phyloP scores from a whole-genome alignment of 306 rosid species.

The Ammopiptanthus mongolicus region DNA sequence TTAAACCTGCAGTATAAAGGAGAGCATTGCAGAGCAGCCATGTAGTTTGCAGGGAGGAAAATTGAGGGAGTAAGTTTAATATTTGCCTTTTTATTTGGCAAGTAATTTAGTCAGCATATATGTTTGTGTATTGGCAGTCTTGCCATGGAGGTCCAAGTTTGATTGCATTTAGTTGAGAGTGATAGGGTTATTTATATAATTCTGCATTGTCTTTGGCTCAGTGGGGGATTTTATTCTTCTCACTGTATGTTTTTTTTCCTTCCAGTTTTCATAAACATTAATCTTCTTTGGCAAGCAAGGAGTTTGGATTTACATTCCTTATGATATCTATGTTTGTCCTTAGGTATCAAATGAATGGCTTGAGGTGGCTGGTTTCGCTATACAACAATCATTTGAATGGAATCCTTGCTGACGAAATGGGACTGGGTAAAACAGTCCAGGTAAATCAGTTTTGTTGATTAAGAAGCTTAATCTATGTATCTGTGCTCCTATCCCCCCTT shows the following conservation, averaged over 20 bases:
- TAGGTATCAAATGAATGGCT: constrained; percentile 99
- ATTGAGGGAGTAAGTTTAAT: constrained; percentile 84
- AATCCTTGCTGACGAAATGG: constrained; percentile 99
- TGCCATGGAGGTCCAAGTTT: constrained; percentile 15
- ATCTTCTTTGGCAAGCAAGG: constrained; percentile 8
- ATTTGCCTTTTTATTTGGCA: not conserved
- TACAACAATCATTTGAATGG: constrained; percentile 98
- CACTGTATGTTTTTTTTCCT: not conserved
- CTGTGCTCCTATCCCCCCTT: not conserved
- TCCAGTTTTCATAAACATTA: not conserved
- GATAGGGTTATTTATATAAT: not conserved
- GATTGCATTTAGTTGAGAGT: constrained; percentile 2
- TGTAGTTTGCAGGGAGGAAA: constrained; percentile 68
- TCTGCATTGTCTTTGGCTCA: not conserved
- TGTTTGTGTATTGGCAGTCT: not conserved
- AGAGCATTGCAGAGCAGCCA: constrained; percentile 92
- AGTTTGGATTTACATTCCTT: constrained; percentile 23
- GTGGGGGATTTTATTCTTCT: constrained; percentile 8
- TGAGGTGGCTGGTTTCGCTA: constrained; percentile 95
- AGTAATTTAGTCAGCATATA: not conserved
- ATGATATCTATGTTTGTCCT: constrained; percentile 28
- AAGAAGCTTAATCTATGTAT: not conserved
- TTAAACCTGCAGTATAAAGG: constrained; percentile 71
- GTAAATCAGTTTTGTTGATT: constrained; percentile 37
- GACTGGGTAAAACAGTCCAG: constrained; percentile 99